Evolutionary conservation across 306 rosid genomes (phyloP).

Genomic region (Fragaria ananassa): DNA sequence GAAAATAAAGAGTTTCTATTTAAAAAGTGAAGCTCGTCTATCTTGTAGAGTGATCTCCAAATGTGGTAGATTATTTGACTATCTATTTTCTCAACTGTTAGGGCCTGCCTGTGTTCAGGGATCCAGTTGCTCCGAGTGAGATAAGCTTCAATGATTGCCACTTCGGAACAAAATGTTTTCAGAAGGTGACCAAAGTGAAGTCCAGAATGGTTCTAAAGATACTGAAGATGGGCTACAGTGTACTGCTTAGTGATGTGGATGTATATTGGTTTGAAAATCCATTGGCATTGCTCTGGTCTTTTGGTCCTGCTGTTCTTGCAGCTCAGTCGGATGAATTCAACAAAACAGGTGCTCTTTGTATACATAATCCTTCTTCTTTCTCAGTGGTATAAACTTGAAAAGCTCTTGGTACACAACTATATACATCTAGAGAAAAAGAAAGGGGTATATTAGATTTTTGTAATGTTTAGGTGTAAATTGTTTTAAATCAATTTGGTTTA

Average conservation of each 20-base stretch:
- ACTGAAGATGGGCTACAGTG: conserved; percentile 80
- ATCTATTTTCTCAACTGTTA: conserved; percentile 21
- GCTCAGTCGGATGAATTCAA: conserved; percentile 90
- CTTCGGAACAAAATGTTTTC: conserved; percentile 92
- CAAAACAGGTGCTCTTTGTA: conserved; percentile 50
- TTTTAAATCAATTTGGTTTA: background rate
- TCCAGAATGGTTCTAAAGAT: conserved; percentile 79
- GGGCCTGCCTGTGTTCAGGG: conserved; percentile 86
- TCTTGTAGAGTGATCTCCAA: background rate
- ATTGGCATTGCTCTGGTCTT: conserved; percentile 57
- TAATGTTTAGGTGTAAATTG: background rate
- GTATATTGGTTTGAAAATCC: conserved; percentile 86
- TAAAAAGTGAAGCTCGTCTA: background rate
- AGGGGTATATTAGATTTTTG: background rate
- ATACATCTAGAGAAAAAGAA: background rate
- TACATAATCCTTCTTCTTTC: background rate
- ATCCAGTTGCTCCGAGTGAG: conserved; percentile 64
- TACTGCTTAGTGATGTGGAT: conserved; percentile 90
- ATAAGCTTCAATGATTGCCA: conserved; percentile 81
- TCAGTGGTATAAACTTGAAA: background rate
- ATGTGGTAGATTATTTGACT: background rate
- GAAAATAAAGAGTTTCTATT: background rate
- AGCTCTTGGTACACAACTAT: background rate
- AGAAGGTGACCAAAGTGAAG: conserved; percentile 93
- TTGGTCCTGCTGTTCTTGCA: conserved; percentile 61